Percentiles rank a stretch among this genome's conserved stretches.
Conservation (phyloP, 208 protist species). For the Trypanosoma vivax region DNA sequence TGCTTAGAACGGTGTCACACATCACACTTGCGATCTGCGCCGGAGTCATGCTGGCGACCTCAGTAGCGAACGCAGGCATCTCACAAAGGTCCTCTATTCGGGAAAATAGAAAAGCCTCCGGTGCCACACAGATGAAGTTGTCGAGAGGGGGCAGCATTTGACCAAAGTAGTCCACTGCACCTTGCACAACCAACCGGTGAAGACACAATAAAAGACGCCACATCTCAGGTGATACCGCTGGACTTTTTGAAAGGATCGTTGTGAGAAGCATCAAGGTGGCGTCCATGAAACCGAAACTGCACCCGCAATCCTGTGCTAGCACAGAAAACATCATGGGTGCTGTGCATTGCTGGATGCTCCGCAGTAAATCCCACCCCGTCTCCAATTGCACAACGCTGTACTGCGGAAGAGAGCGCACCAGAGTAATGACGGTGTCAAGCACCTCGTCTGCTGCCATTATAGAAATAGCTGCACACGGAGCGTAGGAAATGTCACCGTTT, state of each 20-base stretch:
- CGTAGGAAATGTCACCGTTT: too few species aligned
- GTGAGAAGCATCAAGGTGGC: slow-evolving; percentile 75
- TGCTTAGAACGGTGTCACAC: slow-evolving; percentile 41
- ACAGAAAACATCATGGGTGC: slow-evolving; percentile 72
- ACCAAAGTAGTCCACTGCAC: slow-evolving; percentile 81
- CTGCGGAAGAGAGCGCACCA: slow-evolving; percentile 59
- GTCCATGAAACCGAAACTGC: slow-evolving; percentile 85
- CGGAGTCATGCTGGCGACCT: slow-evolving; percentile 29
- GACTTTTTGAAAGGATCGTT: slow-evolving; percentile 72
- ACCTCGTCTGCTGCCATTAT: slow-evolving; percentile 80
- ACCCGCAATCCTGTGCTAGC: slow-evolving; percentile 51
- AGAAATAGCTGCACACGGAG: slow-evolving; percentile 50
- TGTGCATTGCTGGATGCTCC: slow-evolving; percentile 55
- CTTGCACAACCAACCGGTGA: slow-evolving; percentile 50
- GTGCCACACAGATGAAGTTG: slow-evolving; percentile 83
- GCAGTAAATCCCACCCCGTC: slow-evolving; percentile 29
- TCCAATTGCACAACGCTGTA: slow-evolving; percentile 11
- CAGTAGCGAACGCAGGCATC: slow-evolving; percentile 16
- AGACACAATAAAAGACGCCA: slow-evolving; percentile 73
- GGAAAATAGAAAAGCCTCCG: slow-evolving; percentile 51
- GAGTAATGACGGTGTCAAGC: slow-evolving; percentile 69
- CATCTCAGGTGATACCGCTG: slow-evolving; percentile 36
- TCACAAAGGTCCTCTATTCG: slow-evolving; percentile 30
- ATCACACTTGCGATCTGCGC: slow-evolving; percentile 70
- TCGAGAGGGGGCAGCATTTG: slow-evolving; percentile 86